These are phyloP conservation scores for Lablab purpureus DNA, from an alignment of 306 rosid species.

Conservation along the genomic window DNA sequence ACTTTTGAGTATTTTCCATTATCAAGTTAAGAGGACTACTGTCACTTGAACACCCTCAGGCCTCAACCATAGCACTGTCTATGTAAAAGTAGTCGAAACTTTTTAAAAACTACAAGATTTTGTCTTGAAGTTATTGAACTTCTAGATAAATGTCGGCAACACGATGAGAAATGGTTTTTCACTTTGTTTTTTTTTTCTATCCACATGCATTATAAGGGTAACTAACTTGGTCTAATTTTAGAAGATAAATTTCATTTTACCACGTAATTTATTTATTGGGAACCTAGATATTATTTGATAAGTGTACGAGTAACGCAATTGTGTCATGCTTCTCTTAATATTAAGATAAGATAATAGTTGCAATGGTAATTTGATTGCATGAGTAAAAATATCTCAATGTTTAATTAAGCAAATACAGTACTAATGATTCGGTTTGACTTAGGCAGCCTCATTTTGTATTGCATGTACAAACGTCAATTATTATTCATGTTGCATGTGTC, in stretches of 20 bases:
- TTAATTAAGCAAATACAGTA: background rate
- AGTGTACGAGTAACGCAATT: background rate
- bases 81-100: constrained; percentile 44
- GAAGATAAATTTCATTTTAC: background rate
- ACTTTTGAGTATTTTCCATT: constrained; percentile 36
- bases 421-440: constrained; percentile 12
- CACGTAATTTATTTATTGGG: background rate
- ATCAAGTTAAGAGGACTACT: constrained; percentile 36
- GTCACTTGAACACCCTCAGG: background rate
- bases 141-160: constrained; percentile 34
- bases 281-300: background rate
- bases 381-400: background rate
- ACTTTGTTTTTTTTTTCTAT: background rate
- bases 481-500: constrained; percentile 20
- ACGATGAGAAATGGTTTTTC: constrained; percentile 16
- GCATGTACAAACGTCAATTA: background rate
- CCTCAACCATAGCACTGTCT: constrained; percentile 14
- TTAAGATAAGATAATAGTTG: background rate
- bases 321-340: background rate
- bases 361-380: background rate
- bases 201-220: background rate
- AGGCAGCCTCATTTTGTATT: background rate
- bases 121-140: constrained; percentile 11
- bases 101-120: constrained; percentile 14
- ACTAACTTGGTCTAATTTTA: background rate